Conservation (phyloP, 2,329 filamentous ascomycete genomes). For the Colletotrichum limetticola region DNA sequence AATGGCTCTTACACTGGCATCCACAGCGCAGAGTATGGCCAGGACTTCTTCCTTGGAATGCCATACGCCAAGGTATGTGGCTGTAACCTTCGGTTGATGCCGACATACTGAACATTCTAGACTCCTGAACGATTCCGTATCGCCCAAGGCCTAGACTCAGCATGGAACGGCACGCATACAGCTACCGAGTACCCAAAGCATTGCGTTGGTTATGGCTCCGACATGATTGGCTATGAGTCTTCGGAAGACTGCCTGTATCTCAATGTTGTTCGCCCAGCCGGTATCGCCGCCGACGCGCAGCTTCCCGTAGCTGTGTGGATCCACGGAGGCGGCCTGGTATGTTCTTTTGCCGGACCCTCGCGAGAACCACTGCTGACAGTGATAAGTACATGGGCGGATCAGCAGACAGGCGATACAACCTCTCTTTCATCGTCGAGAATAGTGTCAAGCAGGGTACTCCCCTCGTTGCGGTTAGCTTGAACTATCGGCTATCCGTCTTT, state of each 20-base stretch:
- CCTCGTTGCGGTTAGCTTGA: constrained; percentile 59
- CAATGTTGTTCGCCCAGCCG: constrained; percentile 68
- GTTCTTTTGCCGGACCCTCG: not conserved
- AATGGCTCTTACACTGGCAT: constrained; percentile 49
- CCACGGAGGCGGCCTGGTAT: constrained; percentile 52
- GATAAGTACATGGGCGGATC: constrained; percentile 41
- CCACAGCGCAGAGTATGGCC: constrained; percentile 49
- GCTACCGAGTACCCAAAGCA: constrained; percentile 57
- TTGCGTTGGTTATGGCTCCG: constrained; percentile 61
- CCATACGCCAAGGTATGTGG: constrained; percentile 54
- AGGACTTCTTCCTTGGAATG: constrained; percentile 60
- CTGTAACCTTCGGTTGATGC: constrained; percentile 40
- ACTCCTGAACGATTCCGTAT: constrained; percentile 57
- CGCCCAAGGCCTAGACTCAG: constrained; percentile 57
- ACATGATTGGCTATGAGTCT: constrained; percentile 36
- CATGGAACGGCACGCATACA: constrained; percentile 52
- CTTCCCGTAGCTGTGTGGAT: constrained; percentile 71
- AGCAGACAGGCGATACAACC: constrained; percentile 65
- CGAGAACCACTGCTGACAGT: constrained; percentile 1
- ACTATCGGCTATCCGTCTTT: constrained; percentile 59
- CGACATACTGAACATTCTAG: constrained; percentile 43
- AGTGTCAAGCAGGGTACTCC: constrained; percentile 56
- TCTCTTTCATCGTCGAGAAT: constrained; percentile 66
- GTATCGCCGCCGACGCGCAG: constrained; percentile 48
- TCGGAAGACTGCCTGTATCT: constrained; percentile 71